phyloP scores from a whole-genome alignment of 441 rosid genomes.

The Adansonia gregorii region DNA sequence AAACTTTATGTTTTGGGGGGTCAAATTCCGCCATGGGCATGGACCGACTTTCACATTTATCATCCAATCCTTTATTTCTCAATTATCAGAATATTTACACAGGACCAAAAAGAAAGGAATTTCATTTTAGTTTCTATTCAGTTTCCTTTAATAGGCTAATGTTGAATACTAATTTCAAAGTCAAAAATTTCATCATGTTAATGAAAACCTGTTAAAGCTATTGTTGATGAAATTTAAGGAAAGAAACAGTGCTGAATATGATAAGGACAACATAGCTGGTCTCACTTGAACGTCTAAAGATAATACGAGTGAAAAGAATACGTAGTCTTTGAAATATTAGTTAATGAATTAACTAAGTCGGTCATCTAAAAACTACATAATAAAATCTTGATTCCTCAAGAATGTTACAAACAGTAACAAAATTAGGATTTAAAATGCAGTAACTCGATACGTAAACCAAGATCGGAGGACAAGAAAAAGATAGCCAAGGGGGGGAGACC shows the following conservation, averaged over 20 bases:
- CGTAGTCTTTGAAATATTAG: background rate
- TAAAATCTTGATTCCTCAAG: constrained; percentile 25
- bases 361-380: constrained; percentile 19
- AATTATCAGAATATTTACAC: too few relatives aligned
- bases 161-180: too few relatives aligned
- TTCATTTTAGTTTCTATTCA: too few relatives aligned
- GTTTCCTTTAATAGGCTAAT: too few relatives aligned
- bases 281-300: background rate
- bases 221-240: background rate
- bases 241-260: background rate
- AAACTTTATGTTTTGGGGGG: background rate
- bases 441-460: too few relatives aligned
- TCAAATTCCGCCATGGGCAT: background rate
- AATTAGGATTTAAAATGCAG: background rate
- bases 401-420: constrained; percentile 31
- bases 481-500: constrained; percentile 4
- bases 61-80: background rate
- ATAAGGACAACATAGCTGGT: background rate
- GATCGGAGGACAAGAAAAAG: background rate
- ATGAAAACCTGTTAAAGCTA: background rate
- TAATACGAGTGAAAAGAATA: background rate
- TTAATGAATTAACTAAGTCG: constrained; percentile 14
- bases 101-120: too few relatives aligned
- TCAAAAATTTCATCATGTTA: background rate
- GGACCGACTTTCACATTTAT: background rate